phyloP scores from a whole-genome alignment of 257 asterid species.

The Penstemon davidsonii region DNA sequence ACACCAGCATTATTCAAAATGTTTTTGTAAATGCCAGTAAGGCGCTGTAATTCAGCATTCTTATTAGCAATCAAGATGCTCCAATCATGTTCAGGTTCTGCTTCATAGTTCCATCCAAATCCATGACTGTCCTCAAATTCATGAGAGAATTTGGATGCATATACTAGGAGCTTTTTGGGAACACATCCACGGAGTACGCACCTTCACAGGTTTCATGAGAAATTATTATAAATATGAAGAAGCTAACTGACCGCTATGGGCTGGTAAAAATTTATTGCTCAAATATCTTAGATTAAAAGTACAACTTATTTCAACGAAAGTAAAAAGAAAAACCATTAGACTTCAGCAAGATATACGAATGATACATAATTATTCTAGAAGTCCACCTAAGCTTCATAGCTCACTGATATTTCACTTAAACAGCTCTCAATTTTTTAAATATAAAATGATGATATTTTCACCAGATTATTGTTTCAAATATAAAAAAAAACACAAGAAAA shows the following conservation, averaged over 20 bases:
- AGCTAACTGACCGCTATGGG: conserved; percentile 12
- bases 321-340: not conserved
- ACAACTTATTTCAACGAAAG: conserved; percentile 5
- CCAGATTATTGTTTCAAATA: conserved; percentile 1
- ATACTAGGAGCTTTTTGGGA: conserved; percentile 89
- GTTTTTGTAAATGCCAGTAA: conserved; percentile 84
- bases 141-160: conserved; percentile 88
- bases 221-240: conserved; percentile 23
- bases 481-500: not conserved
- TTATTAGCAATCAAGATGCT: conserved; percentile 85
- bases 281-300: conserved; percentile 7
- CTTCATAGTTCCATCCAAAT: conserved; percentile 83
- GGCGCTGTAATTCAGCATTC: conserved; percentile 91
- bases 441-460: not conserved
- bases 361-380: conserved; percentile 17
- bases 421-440: not conserved
- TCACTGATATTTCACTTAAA: conserved; percentile 6
- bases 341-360: not conserved
- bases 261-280: conserved; percentile 12
- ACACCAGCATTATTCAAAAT: conserved; percentile 76
- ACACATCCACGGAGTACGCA: conserved; percentile 99
- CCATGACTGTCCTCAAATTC: conserved; percentile 93
- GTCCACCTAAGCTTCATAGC: conserved; percentile 11
- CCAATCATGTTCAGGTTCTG: conserved; percentile 97
- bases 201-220: conserved; percentile 48